A percentile compares a stretch with the other conserved stretches of the same genome.
phyloP scores from a whole-genome alignment of 257 asterid species.

The Gentiana straminea region DNA sequence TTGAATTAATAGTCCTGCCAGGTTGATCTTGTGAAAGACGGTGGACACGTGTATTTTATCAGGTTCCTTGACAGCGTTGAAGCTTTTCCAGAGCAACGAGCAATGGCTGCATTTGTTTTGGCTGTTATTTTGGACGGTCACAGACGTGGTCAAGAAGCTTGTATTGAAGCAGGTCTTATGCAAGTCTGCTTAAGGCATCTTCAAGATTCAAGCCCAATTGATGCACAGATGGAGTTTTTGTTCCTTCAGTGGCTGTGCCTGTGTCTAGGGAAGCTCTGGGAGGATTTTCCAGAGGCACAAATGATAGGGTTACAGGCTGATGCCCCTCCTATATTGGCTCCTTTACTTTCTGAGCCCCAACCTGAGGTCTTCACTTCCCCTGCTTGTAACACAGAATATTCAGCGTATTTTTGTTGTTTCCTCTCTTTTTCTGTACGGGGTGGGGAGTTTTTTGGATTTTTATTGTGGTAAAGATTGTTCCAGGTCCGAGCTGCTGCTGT shows the following conservation, averaged over 20 bases:
- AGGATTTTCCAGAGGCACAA: constrained; percentile 88
- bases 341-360: constrained; percentile 89
- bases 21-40: constrained; percentile 98
- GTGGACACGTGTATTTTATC: constrained; percentile 84
- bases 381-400: not conserved
- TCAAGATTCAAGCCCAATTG: constrained; percentile 63
- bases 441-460: not conserved
- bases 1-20: constrained; percentile 71
- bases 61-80: constrained; percentile 89
- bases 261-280: constrained; percentile 96
- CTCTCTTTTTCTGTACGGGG: too few relatives aligned
- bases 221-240: constrained; percentile 79
- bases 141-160: constrained; percentile 88
- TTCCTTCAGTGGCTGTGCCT: constrained; percentile 98
- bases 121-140: constrained; percentile 97
- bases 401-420: not conserved
- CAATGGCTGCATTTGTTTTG: constrained; percentile 99
- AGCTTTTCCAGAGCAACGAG: constrained; percentile 98
- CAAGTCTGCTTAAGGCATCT: constrained; percentile 81
- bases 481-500: constrained; percentile 97
- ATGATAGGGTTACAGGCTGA: constrained; percentile 70
- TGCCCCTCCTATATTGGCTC: constrained; percentile 74
- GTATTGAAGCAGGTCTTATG: constrained; percentile 73
- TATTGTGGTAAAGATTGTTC: constrained; percentile 8
- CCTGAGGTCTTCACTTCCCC: constrained; percentile 66